Evolutionary conservation across 2,329 filamentous ascomycete genomes (phyloP), one percentile per base, ranked within the genome.

Genomic region (Parascedosporium putredinis): DNA sequence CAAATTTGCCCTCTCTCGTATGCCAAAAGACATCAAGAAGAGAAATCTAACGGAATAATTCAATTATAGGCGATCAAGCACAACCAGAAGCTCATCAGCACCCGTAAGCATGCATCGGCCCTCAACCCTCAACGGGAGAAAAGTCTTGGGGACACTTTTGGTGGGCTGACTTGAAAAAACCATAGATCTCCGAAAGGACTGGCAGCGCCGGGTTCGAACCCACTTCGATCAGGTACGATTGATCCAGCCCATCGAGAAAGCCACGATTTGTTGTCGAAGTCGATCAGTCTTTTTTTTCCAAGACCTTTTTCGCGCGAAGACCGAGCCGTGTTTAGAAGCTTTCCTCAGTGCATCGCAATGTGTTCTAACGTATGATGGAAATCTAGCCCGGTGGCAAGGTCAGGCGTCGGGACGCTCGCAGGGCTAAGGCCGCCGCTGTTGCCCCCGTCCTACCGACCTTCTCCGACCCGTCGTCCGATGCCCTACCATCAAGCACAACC

Each of bases 401-500:
- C 73, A 83, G 85, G 72, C 86, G 93, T 74, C 85, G 93, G 67
- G 81, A 87, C 73, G 87, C 89, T 62, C 91, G 93, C 74, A 82
- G 88, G 70, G 83, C 85, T 65, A 98, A 97, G 86, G 91, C 91
- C 67, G 90, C 89, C 64, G 85, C 88, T 66, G 79, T 97, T 67
- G 93, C 93, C 69, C 93, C 93, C 89, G 93, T 66, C 93, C 93
- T 62, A 87, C 96, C 73, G 93, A 98, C 82, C 90, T 88, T 75
- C 82, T 98, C 69, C 84, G 90, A 71, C 93, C 93, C 61, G 76
- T 97, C 73, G 91, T 98, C 64, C 87, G 90, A 78, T 97, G 91
- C 85, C 91, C 93, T 68, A 91, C 88, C 65, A 75, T 96, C 79
- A 95, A 94, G 82, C 95, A 98, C 83, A 98, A 98, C 88, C 90